Evolutionary conservation across 1,284 basidiomycete species (phyloP), one percentile per base, ranked within the genome.

Genomic region (Leccinum pachyderme): DNA sequence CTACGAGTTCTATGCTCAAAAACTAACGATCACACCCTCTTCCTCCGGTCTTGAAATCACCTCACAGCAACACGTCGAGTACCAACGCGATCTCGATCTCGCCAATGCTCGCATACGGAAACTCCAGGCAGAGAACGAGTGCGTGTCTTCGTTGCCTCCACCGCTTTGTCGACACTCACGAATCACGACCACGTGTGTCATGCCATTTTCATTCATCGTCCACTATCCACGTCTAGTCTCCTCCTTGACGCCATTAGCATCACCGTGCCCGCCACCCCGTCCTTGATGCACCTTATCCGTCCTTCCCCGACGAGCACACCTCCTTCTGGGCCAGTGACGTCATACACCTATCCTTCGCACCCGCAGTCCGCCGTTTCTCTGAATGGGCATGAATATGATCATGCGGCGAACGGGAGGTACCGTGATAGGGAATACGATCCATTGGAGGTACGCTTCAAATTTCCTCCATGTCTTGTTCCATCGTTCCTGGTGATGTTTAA

Each of bases 71-170:
- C 43, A 80, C 41, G 72, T 78, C 47, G 68, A 72, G 32, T 73
- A 75, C 55, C 67, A 77, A 53, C 74, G 72, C 8, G 75, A 83
- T 43, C 73, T 83, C 3, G 76, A 77, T 2, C 55, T 73, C 12
- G 79, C 81, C 3, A 77, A 77, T 48, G 66, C 71, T 39, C 81
- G 80, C 61, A 70, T 81, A 25, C 80, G 74, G 60, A 79, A 77
- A 61, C 71, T 84, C 2, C 79, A 83, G 56, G 78, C 79, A 7
- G 82, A 84, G 64, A 83, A 82, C 65, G 80, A 84, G 82, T 39
- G 12, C 18, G 37, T 84, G 49, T 22, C 63, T 55, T 39, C 37
- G 37, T 24, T 18, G 8, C 24, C 7, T 37, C 27, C 33, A n/a
- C 29, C 11, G 11, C 8, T 7, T 9, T 9, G 13, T 22, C 22